Evolutionary conservation across 1,139 yeast genomes (phyloP), one percentile per base, ranked within the genome.

Genomic region (Kodamaea sp.): DNA sequence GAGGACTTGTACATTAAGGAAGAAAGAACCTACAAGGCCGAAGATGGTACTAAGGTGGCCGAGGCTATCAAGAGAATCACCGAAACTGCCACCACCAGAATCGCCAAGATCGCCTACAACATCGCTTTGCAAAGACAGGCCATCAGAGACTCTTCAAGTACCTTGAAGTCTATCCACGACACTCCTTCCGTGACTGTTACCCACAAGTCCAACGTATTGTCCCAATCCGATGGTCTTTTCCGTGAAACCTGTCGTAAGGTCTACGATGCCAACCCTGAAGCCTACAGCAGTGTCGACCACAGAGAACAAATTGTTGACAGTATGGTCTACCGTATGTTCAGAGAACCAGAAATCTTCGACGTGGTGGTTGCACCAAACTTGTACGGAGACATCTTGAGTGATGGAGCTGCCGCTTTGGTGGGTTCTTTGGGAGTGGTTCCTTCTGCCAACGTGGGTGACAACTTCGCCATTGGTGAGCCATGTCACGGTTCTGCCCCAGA

Each of bases 401-500:
- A 92, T 59, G 98, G 98, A 64, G 98, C 98, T 38, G 98, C 98
- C 52, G 98, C 98, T 18, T 77, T 92, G 42, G 98, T 92, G 29
- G 98, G 98, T 33, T 92, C 98, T 21, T 78, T 92, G 46, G 98
- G 98, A 58, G 96, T 92, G 40, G 97, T 94, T 42, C 98, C 98
- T 52, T 84, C 95, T 38, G 97, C 97, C 46, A 92, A 92, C 57
- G 98, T 92, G 38, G 98, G 98, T 55, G 96, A 89, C 57, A 69
- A 74, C 60, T 92, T 92, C 57, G 97, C 95, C 46, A 89, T 92
- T 60, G 98, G 98, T 61, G 98, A 92, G 68, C 98, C 98, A 56
- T 90, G 97, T 62, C 98, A 92, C 66, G 98, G 98, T 42, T 86
- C 96, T 41, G 98, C 98, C 38, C 98, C 98, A 37, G 98, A 92